Conservation (phyloP, 2,329 filamentous ascomycete genomes). For the Bipolaris cookei region DNA sequence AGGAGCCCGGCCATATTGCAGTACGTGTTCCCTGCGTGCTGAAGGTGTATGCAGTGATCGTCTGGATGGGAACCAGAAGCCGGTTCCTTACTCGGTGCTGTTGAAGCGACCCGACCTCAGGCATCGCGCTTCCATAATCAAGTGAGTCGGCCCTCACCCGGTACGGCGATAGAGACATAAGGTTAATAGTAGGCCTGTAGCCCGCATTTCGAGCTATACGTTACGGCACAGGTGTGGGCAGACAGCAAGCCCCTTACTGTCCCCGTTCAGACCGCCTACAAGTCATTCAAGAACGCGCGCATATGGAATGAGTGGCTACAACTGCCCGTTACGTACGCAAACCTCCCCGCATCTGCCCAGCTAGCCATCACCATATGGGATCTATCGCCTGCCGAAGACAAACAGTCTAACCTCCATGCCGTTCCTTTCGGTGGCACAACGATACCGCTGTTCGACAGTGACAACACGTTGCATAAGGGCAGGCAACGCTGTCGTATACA, state of each 20-base stretch:
- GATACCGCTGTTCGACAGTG: slow-evolving; percentile 86
- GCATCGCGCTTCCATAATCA: slow-evolving; percentile 85
- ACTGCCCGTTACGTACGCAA: slow-evolving; percentile 82
- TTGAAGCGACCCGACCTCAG: slow-evolving; percentile 79
- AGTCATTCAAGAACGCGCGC: slow-evolving; percentile 75
- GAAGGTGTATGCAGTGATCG: slow-evolving; percentile 62
- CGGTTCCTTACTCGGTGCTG: slow-evolving; percentile 77
- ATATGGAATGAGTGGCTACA: slow-evolving; percentile 97
- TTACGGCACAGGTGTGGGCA: slow-evolving; percentile 92
- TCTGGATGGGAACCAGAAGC: slow-evolving; percentile 78
- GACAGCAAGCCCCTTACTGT: slow-evolving; percentile 95
- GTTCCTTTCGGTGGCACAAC: slow-evolving; percentile 96
- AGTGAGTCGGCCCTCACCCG: slow-evolving; percentile 52
- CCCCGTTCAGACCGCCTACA: slow-evolving; percentile 90
- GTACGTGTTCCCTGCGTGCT: slow-evolving; percentile 15
- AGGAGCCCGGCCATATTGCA: slow-evolving; percentile 31
- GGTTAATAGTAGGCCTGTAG: slow-evolving; percentile 52
- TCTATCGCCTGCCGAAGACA: slow-evolving; percentile 77
- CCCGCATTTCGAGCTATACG: slow-evolving; percentile 84
- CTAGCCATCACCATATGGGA: slow-evolving; percentile 97
- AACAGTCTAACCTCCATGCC: slow-evolving; percentile 73
- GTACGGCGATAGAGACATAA: not conserved
- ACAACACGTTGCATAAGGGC: slow-evolving; percentile 90
- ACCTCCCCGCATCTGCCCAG: slow-evolving; percentile 79
- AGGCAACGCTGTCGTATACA: slow-evolving; percentile 89